Base-by-base conservation (phyloP, 169 alveolate genomes). In the Plasmodium blacklocki region DNA sequence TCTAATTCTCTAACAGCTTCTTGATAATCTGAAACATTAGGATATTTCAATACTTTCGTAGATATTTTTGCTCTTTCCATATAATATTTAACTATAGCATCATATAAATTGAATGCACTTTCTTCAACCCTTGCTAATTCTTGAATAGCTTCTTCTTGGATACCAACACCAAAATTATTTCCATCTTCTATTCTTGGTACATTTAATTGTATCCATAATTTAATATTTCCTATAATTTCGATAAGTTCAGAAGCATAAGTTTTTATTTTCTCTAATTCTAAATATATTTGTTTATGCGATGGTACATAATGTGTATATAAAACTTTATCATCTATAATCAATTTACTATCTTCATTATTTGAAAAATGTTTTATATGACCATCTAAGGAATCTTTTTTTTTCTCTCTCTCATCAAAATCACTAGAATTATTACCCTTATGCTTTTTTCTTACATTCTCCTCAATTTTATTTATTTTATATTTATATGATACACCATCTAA, bases 111-210 rank as follows among this genome's bases (percentile, higher is more conserved):
- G 83, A 95, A 96, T 23, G 98, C 97, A 14, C 96, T 94, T 73
- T 96, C 98, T 52, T 96, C 98, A 19, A 96, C 98, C 49, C 98
- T 90, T 14, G 97, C 95, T 7, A 96, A 93, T 91, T 96, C 98
- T 67, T 95, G 97, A n/a, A 96, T 96, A 7, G 96, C 97, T 68
- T 96, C 98, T 63, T 96, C 98, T 92, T 96, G 98, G 32, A 96
- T 93, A 12, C 98, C 98, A 14, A 96, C 98, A 3, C 98, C 98
- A 78, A 96, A 96, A 93, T 96, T 96, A 92, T 96, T 96, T 26
- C 98, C 98, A 73, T 96, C 98, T 92, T 96, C 98, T 43, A 96
- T 96, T 67, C 97, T 93, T 3, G 98, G 98, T 18, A 96, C 96
- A 80, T 96, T 96, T 63, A 96, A 86, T 72, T 96, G 98, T 43